A percentile compares a stretch with the other conserved stretches of the same genome.
Evolutionary conservation across 1,284 basidiomycete genomes (phyloP).

Genomic region (Cryptococcus floricola): DNA sequence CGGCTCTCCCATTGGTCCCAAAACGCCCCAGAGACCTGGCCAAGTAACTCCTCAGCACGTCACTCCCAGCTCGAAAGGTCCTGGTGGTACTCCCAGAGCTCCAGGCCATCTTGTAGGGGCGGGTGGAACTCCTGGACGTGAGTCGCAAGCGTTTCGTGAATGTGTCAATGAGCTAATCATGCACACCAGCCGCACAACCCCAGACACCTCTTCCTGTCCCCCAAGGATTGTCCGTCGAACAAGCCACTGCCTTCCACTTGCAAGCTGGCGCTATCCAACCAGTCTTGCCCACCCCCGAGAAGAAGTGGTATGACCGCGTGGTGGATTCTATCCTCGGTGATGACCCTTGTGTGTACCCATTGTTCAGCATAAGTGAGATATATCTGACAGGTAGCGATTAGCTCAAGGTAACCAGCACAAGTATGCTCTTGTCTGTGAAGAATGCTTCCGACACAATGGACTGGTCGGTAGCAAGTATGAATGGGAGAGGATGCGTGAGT

Average conservation of each 20-base stretch:
- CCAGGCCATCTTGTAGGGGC: constrained; percentile 40
- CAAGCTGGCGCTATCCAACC: constrained; percentile 45
- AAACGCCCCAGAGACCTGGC: constrained; percentile 7
- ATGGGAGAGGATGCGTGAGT: constrained; percentile 86
- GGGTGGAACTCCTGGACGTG: constrained; percentile 36
- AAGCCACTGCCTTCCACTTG: constrained; percentile 40
- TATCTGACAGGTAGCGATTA: constrained; percentile 3
- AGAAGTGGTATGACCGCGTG: constrained; percentile 82
- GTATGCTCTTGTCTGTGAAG: constrained; percentile 91
- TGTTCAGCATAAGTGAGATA: not conserved
- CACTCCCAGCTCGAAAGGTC: not conserved
- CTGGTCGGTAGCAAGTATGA: constrained; percentile 76
- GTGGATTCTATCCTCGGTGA: constrained; percentile 83
- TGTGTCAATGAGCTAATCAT: not conserved
- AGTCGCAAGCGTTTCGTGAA: constrained; percentile 7
- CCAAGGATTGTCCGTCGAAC: constrained; percentile 39
- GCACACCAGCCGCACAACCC: not conserved
- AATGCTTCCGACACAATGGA: constrained; percentile 91
- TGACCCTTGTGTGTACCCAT: constrained; percentile 58
- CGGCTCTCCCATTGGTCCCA: constrained; percentile 18
- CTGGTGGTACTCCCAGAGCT: constrained; percentile 35
- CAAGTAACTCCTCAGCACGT: constrained; percentile 5
- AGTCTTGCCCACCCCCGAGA: constrained; percentile 59
- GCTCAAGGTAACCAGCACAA: constrained; percentile 53
- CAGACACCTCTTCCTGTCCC: constrained; percentile 29